Evolutionary conservation across 1,284 basidiomycete species (phyloP).

Genomic region (Termitomyces sp.): DNA sequence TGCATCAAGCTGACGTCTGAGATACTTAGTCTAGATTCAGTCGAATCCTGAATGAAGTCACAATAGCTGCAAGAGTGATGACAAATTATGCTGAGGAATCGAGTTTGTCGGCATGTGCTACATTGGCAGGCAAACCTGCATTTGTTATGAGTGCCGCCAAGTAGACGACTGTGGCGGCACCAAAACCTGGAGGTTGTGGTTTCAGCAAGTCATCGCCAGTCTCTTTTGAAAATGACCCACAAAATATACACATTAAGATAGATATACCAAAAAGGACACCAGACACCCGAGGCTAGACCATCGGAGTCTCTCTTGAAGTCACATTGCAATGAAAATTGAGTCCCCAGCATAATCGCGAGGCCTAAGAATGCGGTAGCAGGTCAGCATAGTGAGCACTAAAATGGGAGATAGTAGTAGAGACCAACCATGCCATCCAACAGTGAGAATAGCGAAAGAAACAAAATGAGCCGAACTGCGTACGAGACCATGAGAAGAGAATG

Average conservation of each 20-base stretch:
- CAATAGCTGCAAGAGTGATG: neutral
- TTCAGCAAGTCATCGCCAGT: neutral
- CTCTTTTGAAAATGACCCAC: neutral
- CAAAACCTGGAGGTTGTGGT: neutral
- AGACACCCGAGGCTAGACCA: neutral
- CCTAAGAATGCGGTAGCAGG: no score
- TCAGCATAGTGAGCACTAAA: no score
- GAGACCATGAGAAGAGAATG: neutral
- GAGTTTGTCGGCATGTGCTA: neutral
- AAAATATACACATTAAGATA: no score
- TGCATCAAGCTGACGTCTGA: no score
- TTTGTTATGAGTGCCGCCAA: neutral
- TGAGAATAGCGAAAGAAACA: neutral
- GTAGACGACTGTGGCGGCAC: neutral
- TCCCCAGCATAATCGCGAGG: no score
- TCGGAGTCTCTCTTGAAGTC: slow-evolving; percentile 1
- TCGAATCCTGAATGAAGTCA: neutral
- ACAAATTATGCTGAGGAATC: neutral
- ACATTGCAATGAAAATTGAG: neutral
- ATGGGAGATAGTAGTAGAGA: no score
- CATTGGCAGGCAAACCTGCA: neutral
- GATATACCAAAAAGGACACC: slow-evolving; percentile 1
- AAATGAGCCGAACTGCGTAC: neutral
- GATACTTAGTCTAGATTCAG: neutral
- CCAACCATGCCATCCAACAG: neutral